phyloP scores from a whole-genome alignment of 2,329 filamentous ascomycete species.

The Metarhizium brunneum region DNA sequence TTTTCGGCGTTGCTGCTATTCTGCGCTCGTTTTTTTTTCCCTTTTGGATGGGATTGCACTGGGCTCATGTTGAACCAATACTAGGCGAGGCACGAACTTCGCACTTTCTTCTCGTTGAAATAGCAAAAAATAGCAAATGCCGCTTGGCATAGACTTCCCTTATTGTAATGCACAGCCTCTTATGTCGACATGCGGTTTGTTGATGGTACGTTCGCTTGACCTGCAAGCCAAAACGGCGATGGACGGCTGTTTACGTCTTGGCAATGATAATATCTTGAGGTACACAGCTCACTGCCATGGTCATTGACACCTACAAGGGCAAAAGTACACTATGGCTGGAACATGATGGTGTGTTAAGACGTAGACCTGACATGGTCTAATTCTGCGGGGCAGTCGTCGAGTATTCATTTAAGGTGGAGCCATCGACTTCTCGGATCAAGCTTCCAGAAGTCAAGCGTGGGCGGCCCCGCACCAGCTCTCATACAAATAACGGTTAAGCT shows the following conservation, averaged over 20 bases:
- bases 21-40: neutral
- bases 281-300: too few relatives aligned
- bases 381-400: too few relatives aligned
- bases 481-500: too few relatives aligned
- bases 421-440: too few relatives aligned
- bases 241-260: too few relatives aligned
- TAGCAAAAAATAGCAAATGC: neutral
- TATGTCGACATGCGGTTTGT: neutral
- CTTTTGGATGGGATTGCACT: neutral
- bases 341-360: too few relatives aligned
- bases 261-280: too few relatives aligned
- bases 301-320: too few relatives aligned
- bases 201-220: neutral
- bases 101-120: neutral
- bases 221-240: too few relatives aligned
- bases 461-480: slow-evolving; percentile 16
- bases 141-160: neutral
- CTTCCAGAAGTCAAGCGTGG: neutral
- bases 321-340: too few relatives aligned
- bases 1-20: neutral
- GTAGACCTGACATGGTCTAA: too few relatives aligned
- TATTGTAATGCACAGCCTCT: neutral
- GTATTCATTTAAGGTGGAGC: too few relatives aligned
- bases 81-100: neutral
- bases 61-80: neutral